A percentile compares a stretch with the other conserved stretches of the same genome.
Evolutionary conservation across 2,329 filamentous ascomycete genomes (phyloP).

Genomic region (Pleochaeta shiraiana): DNA sequence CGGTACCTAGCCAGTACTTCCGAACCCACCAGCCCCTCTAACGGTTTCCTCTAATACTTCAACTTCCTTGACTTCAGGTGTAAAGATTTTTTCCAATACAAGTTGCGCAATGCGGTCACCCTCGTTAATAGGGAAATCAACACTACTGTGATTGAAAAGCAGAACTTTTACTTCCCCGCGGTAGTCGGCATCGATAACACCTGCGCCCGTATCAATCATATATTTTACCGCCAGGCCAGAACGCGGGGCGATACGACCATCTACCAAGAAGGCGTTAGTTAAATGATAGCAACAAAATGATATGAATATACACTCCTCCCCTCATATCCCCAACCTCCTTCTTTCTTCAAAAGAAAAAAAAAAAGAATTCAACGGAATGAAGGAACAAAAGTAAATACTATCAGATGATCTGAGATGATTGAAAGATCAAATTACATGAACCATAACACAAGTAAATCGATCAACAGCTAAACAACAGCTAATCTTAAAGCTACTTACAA

Average conservation of each 20-base stretch:
- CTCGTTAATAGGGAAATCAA: conserved; percentile 59
- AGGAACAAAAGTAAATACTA: too few species aligned
- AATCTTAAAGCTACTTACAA: too few species aligned
- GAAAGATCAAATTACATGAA: background rate
- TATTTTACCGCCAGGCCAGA: conserved; percentile 86
- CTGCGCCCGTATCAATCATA: conserved; percentile 89
- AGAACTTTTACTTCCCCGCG: conserved; percentile 84
- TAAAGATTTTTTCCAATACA: conserved; percentile 84
- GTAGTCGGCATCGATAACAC: conserved; percentile 97
- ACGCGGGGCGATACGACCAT: conserved; percentile 75
- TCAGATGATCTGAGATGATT: too few species aligned
- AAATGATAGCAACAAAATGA: too few species aligned
- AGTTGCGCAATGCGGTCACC: conserved; percentile 90
- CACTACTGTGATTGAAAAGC: conserved; percentile 76
- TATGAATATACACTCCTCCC: too few species aligned
- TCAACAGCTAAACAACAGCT: conserved; percentile 2
- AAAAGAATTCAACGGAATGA: too few species aligned
- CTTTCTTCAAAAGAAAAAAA: too few species aligned
- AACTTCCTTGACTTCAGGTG: conserved; percentile 79
- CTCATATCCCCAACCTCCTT: too few species aligned
- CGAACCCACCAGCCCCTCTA: conserved; percentile 74
- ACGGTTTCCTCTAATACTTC: conserved; percentile 76
- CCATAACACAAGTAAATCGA: too few species aligned
- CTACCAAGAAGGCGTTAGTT: conserved; percentile 23
- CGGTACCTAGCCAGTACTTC: conserved; percentile 51